phyloP scores from a whole-genome alignment of 169 alveolate genomes.

The Eimeria sp. region DNA sequence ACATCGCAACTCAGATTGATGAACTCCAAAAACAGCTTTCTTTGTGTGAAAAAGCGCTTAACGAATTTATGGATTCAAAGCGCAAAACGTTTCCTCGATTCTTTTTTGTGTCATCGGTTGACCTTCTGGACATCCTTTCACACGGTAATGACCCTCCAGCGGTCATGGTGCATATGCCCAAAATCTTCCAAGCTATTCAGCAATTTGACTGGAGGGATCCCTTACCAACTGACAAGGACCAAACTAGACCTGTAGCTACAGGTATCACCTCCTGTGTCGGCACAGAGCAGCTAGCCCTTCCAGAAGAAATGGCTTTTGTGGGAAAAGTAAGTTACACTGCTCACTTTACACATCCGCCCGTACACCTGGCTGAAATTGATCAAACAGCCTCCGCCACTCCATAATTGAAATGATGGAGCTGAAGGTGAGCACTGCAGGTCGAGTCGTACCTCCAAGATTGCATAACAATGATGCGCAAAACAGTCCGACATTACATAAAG shows the following conservation, averaged over 20 bases:
- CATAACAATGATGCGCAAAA: constrained; percentile 92
- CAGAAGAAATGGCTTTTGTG: constrained; percentile 91
- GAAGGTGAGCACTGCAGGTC: constrained; percentile 48
- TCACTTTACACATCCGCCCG: neutral
- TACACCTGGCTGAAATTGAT: neutral
- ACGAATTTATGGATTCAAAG: constrained; percentile 98
- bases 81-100: constrained; percentile 98
- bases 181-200: constrained; percentile 97
- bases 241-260: constrained; percentile 85
- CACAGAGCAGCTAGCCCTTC: constrained; percentile 93
- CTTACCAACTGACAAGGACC: constrained; percentile 74
- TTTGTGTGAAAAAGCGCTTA: constrained; percentile 98
- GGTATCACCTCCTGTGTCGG: constrained; percentile 96
- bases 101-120: constrained; percentile 97
- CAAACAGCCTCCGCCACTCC: neutral
- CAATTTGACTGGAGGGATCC: constrained; percentile 91
- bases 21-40: constrained; percentile 93
- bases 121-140: constrained; percentile 96
- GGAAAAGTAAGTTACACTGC: constrained; percentile 91
- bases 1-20: constrained; percentile 92
- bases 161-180: constrained; percentile 97
- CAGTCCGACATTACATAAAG: constrained; percentile 90
- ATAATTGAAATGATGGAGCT: neutral
- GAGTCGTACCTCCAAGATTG: constrained; percentile 96
- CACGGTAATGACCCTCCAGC: constrained; percentile 97